Evolutionary conservation across 345 rosid species (phyloP).

Genomic region (Citrus inodora): DNA sequence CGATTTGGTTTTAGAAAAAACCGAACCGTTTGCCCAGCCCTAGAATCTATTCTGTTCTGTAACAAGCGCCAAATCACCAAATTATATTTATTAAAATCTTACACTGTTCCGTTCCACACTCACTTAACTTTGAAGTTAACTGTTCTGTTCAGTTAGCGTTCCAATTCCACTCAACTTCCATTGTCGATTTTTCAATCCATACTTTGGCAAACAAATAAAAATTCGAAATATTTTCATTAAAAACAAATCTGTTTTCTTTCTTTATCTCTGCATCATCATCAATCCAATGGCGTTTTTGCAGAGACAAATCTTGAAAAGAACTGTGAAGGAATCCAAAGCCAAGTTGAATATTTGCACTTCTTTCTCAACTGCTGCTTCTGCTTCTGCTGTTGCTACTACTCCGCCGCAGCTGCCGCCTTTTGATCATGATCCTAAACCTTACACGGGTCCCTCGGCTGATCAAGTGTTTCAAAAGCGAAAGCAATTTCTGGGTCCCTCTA

Average conservation of each 20-base stretch:
- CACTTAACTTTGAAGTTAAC: neutral
- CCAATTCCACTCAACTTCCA: no score
- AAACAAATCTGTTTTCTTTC: neutral
- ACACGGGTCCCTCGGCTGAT: constrained; percentile 67
- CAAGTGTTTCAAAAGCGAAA: constrained; percentile 73
- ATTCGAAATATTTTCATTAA: neutral
- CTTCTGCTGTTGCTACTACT: constrained; percentile 15
- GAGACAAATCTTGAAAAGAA: constrained; percentile 36
- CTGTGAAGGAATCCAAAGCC: neutral
- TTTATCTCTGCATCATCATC: neutral
- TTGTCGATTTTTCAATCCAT: no score
- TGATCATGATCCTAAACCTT: constrained; percentile 63
- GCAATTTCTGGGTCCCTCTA: constrained; percentile 83
- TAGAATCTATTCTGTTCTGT: neutral
- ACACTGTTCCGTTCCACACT: neutral
- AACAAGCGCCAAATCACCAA: neutral
- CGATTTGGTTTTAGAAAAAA: no score
- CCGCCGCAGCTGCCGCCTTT: constrained; percentile 71
- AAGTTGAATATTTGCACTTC: neutral
- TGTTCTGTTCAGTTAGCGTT: neutral
- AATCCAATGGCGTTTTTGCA: constrained; percentile 32
- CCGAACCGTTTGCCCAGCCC: no score
- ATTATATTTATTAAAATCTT: no score
- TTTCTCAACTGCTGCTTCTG: constrained; percentile 18
- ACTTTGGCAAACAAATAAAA: neutral